A percentile compares a stretch with the other conserved stretches of the same genome.
phyloP scores from a whole-genome alignment of 768 basidiomycete species.

The Serpula lacrymans region DNA sequence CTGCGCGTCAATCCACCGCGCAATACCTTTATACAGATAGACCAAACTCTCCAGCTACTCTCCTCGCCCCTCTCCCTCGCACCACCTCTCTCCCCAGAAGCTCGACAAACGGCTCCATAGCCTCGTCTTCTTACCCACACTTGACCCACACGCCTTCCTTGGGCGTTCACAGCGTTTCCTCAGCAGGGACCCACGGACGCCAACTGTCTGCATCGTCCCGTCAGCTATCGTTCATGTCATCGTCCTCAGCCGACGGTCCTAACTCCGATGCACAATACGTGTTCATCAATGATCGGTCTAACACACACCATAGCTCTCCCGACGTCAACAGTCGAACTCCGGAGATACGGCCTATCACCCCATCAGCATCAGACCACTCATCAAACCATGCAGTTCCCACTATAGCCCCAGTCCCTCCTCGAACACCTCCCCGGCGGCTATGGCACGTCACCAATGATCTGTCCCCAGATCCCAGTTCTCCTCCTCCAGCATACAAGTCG shows the following conservation, averaged over 20 bases:
- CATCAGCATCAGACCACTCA: not conserved
- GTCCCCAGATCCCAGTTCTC: slow-evolving; percentile 27
- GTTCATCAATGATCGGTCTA: too few relatives aligned
- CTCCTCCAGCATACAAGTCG: slow-evolving; percentile 46
- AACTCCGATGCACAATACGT: too few relatives aligned
- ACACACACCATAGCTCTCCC: too few relatives aligned
- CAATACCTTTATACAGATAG: slow-evolving; percentile 1
- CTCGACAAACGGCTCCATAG: slow-evolving; percentile 5
- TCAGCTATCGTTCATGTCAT: not conserved
- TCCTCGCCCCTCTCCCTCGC: slow-evolving; percentile 25
- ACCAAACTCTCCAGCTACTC: slow-evolving; percentile 10
- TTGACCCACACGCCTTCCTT: not conserved
- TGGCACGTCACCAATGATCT: slow-evolving; percentile 41
- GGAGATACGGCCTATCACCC: slow-evolving; percentile 6
- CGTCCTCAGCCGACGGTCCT: too few relatives aligned
- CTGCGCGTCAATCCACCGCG: slow-evolving; percentile 3
- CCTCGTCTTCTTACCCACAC: slow-evolving; percentile 27
- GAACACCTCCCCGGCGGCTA: slow-evolving; percentile 36
- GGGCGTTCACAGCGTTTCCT: not conserved
- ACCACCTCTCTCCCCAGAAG: slow-evolving; percentile 5
- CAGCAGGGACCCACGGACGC: too few relatives aligned
- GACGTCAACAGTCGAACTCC: slow-evolving; percentile 20
- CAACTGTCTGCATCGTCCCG: not conserved
- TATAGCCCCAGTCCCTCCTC: slow-evolving; percentile 15
- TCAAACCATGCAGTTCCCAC: slow-evolving; percentile 2